Evolutionary conservation across 768 basidiomycete genomes (phyloP).

Genomic region (Leccinum subgranulosum): DNA sequence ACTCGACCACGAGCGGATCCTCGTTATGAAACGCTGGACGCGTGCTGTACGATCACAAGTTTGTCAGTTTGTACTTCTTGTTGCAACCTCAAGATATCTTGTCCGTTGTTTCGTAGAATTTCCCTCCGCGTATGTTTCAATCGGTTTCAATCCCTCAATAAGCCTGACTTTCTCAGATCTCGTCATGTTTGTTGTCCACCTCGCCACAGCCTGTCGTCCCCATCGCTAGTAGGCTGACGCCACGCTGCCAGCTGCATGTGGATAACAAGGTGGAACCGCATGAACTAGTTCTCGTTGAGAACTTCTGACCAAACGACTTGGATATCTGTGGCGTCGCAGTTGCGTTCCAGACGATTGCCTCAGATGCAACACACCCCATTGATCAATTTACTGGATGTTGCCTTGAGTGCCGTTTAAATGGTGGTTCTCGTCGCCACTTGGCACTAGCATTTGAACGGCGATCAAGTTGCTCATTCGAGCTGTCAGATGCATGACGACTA

Average conservation of each 20-base stretch:
- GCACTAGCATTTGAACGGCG: neutral
- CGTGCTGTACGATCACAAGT: neutral
- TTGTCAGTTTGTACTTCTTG: neutral
- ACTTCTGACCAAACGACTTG: neutral
- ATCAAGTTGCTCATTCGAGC: neutral
- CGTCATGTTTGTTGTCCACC: neutral
- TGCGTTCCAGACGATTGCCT: neutral
- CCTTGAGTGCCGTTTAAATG: neutral
- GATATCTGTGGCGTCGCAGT: neutral
- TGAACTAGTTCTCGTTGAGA: neutral
- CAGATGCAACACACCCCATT: neutral
- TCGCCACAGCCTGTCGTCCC: neutral
- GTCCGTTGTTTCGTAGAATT: neutral
- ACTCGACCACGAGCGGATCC: neutral
- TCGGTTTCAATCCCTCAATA: neutral
- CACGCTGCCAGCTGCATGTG: neutral
- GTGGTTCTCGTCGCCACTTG: neutral
- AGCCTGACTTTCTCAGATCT: neutral
- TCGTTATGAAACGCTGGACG: neutral
- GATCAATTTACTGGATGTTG: neutral
- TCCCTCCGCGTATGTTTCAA: conserved; percentile 3
- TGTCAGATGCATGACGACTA: neutral
- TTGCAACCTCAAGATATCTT: neutral
- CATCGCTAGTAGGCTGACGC: neutral
- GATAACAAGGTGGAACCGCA: neutral